Conservation (phyloP, 306 rosid species). For the Herpetospermum pedunculosum region DNA sequence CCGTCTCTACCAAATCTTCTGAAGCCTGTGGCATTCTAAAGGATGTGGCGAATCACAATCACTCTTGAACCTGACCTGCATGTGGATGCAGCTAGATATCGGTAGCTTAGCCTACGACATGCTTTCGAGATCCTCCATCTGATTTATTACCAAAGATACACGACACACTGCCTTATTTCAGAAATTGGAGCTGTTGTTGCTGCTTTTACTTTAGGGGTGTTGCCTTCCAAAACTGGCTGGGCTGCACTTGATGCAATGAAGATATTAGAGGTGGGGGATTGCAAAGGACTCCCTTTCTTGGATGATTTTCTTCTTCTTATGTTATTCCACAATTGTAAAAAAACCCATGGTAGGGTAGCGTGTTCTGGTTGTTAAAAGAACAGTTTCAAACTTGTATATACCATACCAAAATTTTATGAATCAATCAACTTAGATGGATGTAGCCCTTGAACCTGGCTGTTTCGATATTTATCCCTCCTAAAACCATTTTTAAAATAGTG, state of each 20-base stretch:
- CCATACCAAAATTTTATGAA: not conserved
- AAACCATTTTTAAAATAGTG: not conserved
- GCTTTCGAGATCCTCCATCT: not conserved
- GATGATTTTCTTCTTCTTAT: not conserved
- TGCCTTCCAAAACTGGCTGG: not conserved
- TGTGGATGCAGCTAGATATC: not conserved
- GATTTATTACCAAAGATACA: not conserved
- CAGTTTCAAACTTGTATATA: not conserved
- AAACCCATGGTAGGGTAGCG: not conserved
- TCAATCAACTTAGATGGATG: not conserved
- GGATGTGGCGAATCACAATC: constrained; percentile 14
- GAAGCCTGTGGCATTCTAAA: constrained; percentile 16
- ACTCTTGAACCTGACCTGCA: constrained; percentile 17
- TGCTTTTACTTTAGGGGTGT: not conserved
- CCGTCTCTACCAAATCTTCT: constrained; percentile 28
- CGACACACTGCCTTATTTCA: not conserved
- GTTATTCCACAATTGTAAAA: not conserved
- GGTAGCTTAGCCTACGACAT: not conserved
- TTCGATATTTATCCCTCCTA: not conserved
- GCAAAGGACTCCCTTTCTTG: not conserved
- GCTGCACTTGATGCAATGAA: not conserved
- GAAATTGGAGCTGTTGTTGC: not conserved
- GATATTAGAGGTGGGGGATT: not conserved
- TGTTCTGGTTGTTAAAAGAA: not conserved
- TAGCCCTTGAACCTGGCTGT: not conserved